Base-by-base conservation (phyloP, 169 alveolate species). In the Plasmodium berghei region DNA sequence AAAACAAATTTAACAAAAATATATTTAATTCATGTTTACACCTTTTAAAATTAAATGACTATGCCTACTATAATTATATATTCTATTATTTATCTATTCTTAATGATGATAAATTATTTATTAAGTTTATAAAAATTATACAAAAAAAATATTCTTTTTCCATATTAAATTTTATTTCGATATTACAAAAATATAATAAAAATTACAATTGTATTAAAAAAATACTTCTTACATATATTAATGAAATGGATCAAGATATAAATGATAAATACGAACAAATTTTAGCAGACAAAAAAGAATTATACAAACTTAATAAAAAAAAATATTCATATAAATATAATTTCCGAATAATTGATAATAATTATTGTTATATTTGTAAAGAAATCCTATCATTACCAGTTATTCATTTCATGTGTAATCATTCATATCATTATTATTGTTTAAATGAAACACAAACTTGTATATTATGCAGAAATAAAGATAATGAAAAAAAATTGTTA, bases 351-450 rank as follows among this genome's bases (percentile, higher is more conserved):
- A 77, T 77, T 63, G 89, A 77, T 26, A 77, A 64, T 52, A 66
- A 77, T 3, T 77, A 77, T 77, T 77, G 89, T 9, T 24, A 74
- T 59, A 24, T 77, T 14, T 77, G 89, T 45, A 77, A 77, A 34
- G 77, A 77, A 62, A 22, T 52, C 1, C 28, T 77, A 77, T 63
- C 89, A 46, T 49, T 42, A 14, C 89, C 89, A 77, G 54, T 77
- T 26, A 46, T 77, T 18, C 89, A 77, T 64, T 77, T 77, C 24
- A 63, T 77, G 54, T 77, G 89, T 26, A 77, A 77, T 9, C 89
- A 77, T 64, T 77, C 89, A 52, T 77, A 77, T 49, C 89, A 77
- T 64, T 63, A 24, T 77, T 77, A 62, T 77, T 77, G 89, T 64
- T 69, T 77, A 77, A 77, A 77, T 26, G 77, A 58, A 22, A 55